Conservation (phyloP, 169 alveolate species). For the Babesia ovata region DNA sequence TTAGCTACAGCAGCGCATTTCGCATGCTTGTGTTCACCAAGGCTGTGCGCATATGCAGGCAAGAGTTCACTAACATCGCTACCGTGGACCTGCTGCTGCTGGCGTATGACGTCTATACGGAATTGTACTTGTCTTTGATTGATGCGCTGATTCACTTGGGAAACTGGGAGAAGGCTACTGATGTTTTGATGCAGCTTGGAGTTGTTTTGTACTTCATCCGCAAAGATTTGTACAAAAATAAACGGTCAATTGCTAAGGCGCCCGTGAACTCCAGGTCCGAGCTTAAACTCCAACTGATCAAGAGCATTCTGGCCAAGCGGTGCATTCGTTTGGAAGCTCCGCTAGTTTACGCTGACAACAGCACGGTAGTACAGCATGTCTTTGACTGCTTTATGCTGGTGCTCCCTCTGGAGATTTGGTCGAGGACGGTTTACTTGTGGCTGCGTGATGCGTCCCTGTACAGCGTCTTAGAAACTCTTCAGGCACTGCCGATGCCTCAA, state of each 20-base stretch:
- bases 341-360: background rate
- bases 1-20: background rate
- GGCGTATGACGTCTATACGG: slow-evolving; percentile 28
- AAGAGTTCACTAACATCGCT: slow-evolving; percentile 3
- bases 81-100: slow-evolving; percentile 42
- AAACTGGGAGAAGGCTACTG: slow-evolving; percentile 32
- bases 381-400: slow-evolving; percentile 16
- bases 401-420: slow-evolving; percentile 51
- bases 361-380: slow-evolving; percentile 8
- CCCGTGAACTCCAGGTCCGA: background rate
- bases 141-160: slow-evolving; percentile 21
- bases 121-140: slow-evolving; percentile 22
- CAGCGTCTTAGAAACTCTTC: slow-evolving; percentile 31
- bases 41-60: slow-evolving; percentile 3
- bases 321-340: slow-evolving; percentile 25
- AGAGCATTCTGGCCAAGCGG: background rate
- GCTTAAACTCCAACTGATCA: background rate
- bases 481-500: slow-evolving; percentile 17
- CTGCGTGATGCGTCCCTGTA: slow-evolving; percentile 34
- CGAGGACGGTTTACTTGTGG: slow-evolving; percentile 28
- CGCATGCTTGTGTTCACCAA: slow-evolving; percentile 11
- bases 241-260: background rate
- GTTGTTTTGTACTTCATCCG: slow-evolving; percentile 25
- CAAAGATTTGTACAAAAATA: slow-evolving; percentile 18
- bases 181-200: slow-evolving; percentile 26